Base-by-base conservation (phyloP, 768 basidiomycete genomes). In the Mrakia blollopis region DNA sequence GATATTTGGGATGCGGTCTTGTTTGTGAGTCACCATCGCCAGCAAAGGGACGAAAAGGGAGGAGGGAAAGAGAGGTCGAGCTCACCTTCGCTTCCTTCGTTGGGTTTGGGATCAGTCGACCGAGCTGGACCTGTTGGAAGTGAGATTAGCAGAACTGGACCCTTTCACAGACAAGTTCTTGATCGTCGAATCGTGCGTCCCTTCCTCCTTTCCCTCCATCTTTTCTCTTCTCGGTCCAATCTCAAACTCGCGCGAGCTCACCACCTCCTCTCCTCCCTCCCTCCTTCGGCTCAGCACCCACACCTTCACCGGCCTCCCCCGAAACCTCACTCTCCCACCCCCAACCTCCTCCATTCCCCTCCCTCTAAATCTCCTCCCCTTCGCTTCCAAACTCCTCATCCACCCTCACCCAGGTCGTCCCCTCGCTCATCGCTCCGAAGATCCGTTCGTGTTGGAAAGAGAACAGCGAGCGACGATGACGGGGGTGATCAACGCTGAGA, bases 51-150 rank as follows among this genome's bases (percentile, higher is more conserved):
- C 62, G 28, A 16, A n/a, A 30, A 35, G 6, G 4, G 3, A 25
- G 37, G 65, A 44, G 37, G 18, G 65, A 68, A 14, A 25, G 25
- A 23, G 3, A 23, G 18, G 23, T 44, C 25, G 37, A 41, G 65
- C 37, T 39, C 65, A 37, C 32, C 63, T 2, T n/a, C 72, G 8
- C 14, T 69, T 61, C 47, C 50, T 35, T 68, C 65, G 47, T 50
- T 50, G 16, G 16, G 9, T 30, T 28, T 7, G 39, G 7, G 7
- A 37, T 16, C 60, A 76, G 71, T 76, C 75, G 28, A 88, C 86
- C 77, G 89, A 90, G 80, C 83, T 90, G 44, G 89, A 90, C 80
- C 83, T 90, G 37, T 81, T 90, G 69, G 89, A 90, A 81, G 87
- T 90, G 73, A 86, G 89, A 30, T 82, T 90, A 83, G 84, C 88